Percentiles rank a stretch among this genome's conserved stretches.
phyloP scores from a whole-genome alignment of 2,329 filamentous ascomycete genomes.

The Cercospora zeae-maydis region DNA sequence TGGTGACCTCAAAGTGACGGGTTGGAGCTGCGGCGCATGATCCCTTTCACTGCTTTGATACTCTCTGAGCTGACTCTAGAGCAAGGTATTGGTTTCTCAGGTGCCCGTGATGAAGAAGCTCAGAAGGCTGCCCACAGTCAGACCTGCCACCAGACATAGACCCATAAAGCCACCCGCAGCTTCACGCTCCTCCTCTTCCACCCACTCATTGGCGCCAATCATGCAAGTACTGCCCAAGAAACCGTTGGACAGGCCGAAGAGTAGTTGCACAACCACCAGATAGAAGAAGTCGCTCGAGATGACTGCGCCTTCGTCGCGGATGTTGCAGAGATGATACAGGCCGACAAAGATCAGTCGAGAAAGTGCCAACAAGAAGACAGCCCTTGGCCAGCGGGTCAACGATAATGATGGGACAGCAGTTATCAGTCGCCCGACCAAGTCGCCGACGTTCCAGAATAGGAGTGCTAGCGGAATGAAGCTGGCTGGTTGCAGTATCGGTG shows the following conservation, averaged over 20 bases:
- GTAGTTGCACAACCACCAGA: constrained; percentile 72
- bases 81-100: constrained; percentile 10
- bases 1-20: too few relatives aligned
- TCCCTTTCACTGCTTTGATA: too few relatives aligned
- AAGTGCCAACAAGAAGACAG: constrained; percentile 66
- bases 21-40: too few relatives aligned
- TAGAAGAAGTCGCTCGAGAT: constrained; percentile 85
- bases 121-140: constrained; percentile 80
- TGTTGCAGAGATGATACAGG: constrained; percentile 85
- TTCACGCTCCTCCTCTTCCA: constrained; percentile 77
- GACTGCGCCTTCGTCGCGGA: constrained; percentile 69
- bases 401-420: constrained; percentile 57
- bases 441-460: constrained; percentile 89
- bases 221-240: constrained; percentile 84
- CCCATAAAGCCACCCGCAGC: constrained; percentile 94
- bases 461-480: constrained; percentile 89
- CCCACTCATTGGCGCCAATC: constrained; percentile 82
- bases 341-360: constrained; percentile 70
- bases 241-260: constrained; percentile 82
- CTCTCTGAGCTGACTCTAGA: background rate
- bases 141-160: constrained; percentile 76
- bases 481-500: constrained; percentile 63
- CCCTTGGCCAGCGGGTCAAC: constrained; percentile 59
- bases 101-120: constrained; percentile 68
- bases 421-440: constrained; percentile 70